These are phyloP conservation scores for Penicillium canescens DNA, from an alignment of 495 filamentous ascomycete species.

Conservation along the genomic window DNA sequence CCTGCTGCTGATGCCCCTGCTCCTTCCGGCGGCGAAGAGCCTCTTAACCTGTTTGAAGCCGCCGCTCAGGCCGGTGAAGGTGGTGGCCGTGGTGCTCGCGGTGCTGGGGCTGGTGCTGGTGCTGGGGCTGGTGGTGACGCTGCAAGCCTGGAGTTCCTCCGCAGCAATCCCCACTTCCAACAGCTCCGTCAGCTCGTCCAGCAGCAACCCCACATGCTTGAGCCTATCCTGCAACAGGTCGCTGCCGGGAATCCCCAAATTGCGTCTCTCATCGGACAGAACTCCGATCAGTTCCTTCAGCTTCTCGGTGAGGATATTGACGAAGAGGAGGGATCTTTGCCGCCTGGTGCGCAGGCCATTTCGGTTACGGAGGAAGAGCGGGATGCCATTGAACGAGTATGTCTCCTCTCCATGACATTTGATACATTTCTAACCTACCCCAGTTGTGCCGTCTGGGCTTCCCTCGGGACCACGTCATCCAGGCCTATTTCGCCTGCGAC, in stretches of 20 bases:
- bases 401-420: constrained; percentile 20
- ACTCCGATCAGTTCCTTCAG: constrained; percentile 90
- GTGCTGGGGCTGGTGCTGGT: constrained; percentile 50
- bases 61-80: constrained; percentile 73
- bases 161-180: constrained; percentile 95
- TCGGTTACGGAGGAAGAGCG: constrained; percentile 93
- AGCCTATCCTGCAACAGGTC: constrained; percentile 95
- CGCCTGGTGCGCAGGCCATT: constrained; percentile 87
- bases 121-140: constrained; percentile 57
- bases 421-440: constrained; percentile 31
- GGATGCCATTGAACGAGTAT: constrained; percentile 92
- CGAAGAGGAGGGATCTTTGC: constrained; percentile 66
- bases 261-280: constrained; percentile 81
- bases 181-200: constrained; percentile 96
- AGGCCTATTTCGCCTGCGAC: constrained; percentile 98
- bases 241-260: constrained; percentile 95
- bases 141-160: constrained; percentile 89
- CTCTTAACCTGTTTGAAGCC: constrained; percentile 92
- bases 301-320: constrained; percentile 80
- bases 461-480: constrained; percentile 88
- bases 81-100: constrained; percentile 49
- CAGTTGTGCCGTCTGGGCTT: constrained; percentile 91
- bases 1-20: constrained; percentile 38
- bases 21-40: constrained; percentile 57
- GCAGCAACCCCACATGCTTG: constrained; percentile 95